Evolutionary conservation across 805 yeast species (phyloP).

Genomic region (Wickerhamomyces xylosicus): DNA sequence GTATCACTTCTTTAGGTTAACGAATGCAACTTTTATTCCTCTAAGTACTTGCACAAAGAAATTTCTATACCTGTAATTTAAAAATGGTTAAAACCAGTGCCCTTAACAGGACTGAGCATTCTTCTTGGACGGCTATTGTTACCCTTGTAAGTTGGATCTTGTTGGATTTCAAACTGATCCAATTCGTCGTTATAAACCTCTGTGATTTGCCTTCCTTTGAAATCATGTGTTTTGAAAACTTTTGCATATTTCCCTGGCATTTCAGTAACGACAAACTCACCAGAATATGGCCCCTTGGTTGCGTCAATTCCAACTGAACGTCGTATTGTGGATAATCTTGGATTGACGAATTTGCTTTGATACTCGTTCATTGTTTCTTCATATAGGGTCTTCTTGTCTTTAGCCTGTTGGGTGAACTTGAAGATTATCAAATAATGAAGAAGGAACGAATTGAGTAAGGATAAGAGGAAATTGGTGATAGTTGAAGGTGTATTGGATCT

Average conservation of each 20-base stretch:
- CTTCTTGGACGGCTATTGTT: slow-evolving; percentile 10
- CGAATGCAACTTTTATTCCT: too few relatives aligned
- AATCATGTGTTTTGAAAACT: slow-evolving; percentile 42
- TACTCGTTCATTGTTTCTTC: slow-evolving; percentile 57
- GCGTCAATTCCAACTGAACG: slow-evolving; percentile 59
- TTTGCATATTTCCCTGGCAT: slow-evolving; percentile 24
- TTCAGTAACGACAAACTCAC: slow-evolving; percentile 18
- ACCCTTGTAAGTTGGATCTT: neutral
- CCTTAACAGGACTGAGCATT: slow-evolving; percentile 21
- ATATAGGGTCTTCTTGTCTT: slow-evolving; percentile 50
- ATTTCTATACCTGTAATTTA: too few relatives aligned
- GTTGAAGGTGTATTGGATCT: slow-evolving; percentile 28
- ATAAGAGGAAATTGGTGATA: slow-evolving; percentile 25
- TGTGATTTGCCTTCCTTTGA: slow-evolving; percentile 15
- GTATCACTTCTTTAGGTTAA: too few relatives aligned
- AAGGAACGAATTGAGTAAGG: slow-evolving; percentile 26
- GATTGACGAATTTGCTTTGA: slow-evolving; percentile 50
- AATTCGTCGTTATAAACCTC: neutral
- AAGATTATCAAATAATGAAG: slow-evolving; percentile 29
- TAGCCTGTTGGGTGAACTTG: slow-evolving; percentile 35
- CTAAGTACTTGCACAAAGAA: too few relatives aligned
- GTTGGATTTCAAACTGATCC: neutral
- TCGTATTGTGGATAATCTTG: slow-evolving; percentile 37
- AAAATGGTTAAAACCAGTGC: too few relatives aligned
- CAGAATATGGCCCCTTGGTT: slow-evolving; percentile 24